A percentile compares a stretch with the other conserved stretches of the same genome.
Conservation (phyloP, 192 early-diverging fungal genomes). For the Thamnidium elegans region DNA sequence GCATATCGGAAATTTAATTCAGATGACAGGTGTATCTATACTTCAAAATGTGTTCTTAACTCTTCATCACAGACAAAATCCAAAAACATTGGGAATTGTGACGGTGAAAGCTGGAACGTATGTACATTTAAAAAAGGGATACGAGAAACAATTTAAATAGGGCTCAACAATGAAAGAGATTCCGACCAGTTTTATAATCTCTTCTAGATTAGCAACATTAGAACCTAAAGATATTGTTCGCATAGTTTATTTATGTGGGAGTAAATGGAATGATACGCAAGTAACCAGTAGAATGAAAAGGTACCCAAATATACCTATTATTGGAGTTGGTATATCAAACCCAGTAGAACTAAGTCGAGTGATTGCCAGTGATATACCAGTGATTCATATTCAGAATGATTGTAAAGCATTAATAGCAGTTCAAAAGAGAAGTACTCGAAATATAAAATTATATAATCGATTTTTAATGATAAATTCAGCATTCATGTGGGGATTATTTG, state of each 20-base stretch:
- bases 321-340: constrained; percentile 28
- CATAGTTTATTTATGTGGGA: background rate
- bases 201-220: constrained; percentile 3
- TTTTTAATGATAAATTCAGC: background rate
- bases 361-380: constrained; percentile 8
- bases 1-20: no score
- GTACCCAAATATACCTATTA: background rate
- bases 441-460: background rate
- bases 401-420: constrained; percentile 16
- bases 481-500: constrained; percentile 14
- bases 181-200: constrained; percentile 6
- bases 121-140: no score
- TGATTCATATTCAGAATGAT: constrained; percentile 22
- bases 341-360: constrained; percentile 21
- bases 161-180: background rate
- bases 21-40: no score
- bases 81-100: no score
- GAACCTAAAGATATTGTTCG: constrained; percentile 12
- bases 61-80: no score
- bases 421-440: constrained; percentile 3
- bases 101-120: no score
- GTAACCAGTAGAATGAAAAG: background rate
- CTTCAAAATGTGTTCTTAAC: no score
- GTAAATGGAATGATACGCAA: constrained; percentile 3
- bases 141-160: no score